Conservation (phyloP, 148 eudicot genomes). For the Cornus controversa region DNA sequence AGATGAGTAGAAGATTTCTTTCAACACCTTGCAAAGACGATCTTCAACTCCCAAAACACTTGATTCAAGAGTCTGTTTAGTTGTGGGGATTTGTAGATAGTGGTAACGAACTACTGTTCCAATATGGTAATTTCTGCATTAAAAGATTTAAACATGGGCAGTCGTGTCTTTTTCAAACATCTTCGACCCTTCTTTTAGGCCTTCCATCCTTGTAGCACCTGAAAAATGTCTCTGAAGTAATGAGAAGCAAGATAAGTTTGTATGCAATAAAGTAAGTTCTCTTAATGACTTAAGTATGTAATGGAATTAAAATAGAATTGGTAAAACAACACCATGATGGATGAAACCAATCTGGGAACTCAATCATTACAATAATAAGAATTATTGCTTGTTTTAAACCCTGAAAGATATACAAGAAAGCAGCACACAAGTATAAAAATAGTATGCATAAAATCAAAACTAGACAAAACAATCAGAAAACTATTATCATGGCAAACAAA, state of each 20-base stretch:
- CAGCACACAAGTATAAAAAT: no score
- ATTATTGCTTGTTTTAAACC: no score
- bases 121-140: not conserved
- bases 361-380: no score
- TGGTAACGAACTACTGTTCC: no score
- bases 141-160: not conserved
- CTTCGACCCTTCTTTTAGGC: not conserved
- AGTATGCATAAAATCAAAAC: no score
- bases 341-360: no score
- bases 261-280: not conserved
- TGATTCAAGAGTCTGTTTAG: not conserved
- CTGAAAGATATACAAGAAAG: no score
- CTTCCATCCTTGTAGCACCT: not conserved
- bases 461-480: no score
- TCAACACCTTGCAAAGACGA: not conserved
- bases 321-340: no score
- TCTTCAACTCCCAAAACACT: not conserved
- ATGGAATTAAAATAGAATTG: no score
- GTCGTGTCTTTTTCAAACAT: not conserved
- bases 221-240: no score
- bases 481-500: no score
- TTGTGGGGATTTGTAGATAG: not conserved
- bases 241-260: not conserved
- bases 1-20: not conserved
- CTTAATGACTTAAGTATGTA: not conserved